Evolutionary conservation across 108 stramenopile species (phyloP).

Genomic region (Cyclotella kingstonii): DNA sequence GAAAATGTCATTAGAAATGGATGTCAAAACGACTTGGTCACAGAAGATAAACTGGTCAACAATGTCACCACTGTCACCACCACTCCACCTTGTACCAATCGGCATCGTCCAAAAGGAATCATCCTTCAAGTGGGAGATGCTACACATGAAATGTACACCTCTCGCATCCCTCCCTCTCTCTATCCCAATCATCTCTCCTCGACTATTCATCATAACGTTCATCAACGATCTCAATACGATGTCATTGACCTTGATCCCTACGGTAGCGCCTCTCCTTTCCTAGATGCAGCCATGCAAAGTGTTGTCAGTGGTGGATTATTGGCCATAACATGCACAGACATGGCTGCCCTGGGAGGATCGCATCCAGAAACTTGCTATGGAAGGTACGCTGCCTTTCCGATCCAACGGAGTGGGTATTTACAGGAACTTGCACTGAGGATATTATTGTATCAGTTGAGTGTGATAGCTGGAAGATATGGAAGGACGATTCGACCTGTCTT

Average conservation of each 20-base stretch:
- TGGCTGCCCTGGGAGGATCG: slow-evolving; percentile 93
- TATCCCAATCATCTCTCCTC: slow-evolving; percentile 39
- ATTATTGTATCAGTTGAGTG: slow-evolving; percentile 82
- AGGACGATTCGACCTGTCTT: slow-evolving; percentile 89
- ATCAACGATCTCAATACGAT: slow-evolving; percentile 72
- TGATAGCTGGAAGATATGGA: slow-evolving; percentile 87
- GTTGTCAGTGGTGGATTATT: slow-evolving; percentile 90
- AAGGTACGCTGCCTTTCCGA: slow-evolving; percentile 88
- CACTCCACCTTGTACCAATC: background rate
- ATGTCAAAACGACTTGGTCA: slow-evolving; percentile 8
- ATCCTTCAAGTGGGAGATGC: slow-evolving; percentile 75
- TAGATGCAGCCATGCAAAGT: slow-evolving; percentile 93
- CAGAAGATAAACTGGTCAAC: background rate
- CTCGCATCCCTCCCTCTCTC: slow-evolving; percentile 48
- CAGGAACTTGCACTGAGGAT: slow-evolving; percentile 97
- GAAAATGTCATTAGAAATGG: slow-evolving; percentile 64
- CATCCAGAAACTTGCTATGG: slow-evolving; percentile 95
- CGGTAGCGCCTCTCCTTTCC: slow-evolving; percentile 94
- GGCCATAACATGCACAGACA: slow-evolving; percentile 97
- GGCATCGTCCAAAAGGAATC: slow-evolving; percentile 55
- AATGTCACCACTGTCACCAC: background rate
- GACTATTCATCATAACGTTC: slow-evolving; percentile 21
- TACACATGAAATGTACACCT: slow-evolving; percentile 77
- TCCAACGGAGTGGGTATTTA: slow-evolving; percentile 78
- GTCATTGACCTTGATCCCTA: slow-evolving; percentile 99